Conservation (phyloP, 1,284 basidiomycete species). For the Marasmius tenuissimus region DNA sequence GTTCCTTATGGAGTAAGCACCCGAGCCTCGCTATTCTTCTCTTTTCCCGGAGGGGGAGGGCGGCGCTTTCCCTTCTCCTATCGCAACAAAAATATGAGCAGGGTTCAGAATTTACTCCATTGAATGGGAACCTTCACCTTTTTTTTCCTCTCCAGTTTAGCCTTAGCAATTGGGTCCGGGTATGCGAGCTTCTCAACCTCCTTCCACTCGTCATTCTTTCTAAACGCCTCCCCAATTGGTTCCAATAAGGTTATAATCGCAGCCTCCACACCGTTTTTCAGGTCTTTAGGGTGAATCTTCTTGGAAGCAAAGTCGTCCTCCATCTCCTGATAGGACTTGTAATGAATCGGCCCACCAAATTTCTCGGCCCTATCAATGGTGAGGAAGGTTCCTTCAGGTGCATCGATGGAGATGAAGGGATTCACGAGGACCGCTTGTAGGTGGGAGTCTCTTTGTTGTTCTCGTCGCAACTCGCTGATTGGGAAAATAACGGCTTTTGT, state of each 20-base stretch:
- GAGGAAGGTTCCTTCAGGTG: constrained; percentile 85
- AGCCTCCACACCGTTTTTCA: constrained; percentile 83
- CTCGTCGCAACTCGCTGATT: constrained; percentile 74
- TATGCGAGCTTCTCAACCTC: constrained; percentile 81
- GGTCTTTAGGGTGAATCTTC: constrained; percentile 86
- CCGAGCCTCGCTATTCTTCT: constrained; percentile 45
- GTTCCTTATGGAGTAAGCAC: background rate
- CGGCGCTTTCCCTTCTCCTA: constrained; percentile 72
- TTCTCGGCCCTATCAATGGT: constrained; percentile 77
- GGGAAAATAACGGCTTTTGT: constrained; percentile 89
- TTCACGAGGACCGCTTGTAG: constrained; percentile 45
- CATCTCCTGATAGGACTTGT: constrained; percentile 65
- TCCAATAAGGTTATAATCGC: constrained; percentile 79
- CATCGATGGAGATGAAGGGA: constrained; percentile 64
- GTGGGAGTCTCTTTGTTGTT: constrained; percentile 45
- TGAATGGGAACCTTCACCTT: constrained; percentile 17
- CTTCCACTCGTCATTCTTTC: constrained; percentile 81
- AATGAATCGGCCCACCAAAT: constrained; percentile 85
- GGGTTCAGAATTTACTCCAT: background rate
- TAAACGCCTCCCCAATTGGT: constrained; percentile 81
- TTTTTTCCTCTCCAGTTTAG: constrained; percentile 70
- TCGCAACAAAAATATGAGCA: no score
- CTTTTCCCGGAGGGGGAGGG: constrained; percentile 76
- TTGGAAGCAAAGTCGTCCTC: constrained; percentile 78
- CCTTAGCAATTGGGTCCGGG: constrained; percentile 71